phyloP scores from a whole-genome alignment of 2,329 filamentous ascomycete species.

The Thyridium curvatum region DNA sequence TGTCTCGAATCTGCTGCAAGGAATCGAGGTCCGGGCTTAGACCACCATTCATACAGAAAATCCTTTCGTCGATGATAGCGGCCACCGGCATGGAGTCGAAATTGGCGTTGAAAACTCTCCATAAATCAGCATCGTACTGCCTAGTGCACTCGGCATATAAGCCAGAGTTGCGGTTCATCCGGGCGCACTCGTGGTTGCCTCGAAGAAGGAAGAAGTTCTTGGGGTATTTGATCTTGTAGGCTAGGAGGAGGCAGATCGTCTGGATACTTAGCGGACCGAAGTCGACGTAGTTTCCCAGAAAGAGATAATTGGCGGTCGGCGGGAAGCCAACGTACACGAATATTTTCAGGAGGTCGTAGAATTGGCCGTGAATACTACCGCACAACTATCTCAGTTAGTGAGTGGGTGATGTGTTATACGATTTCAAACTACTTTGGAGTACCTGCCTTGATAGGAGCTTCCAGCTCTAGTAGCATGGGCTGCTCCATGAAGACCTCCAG shows the following conservation, averaged over 20 bases:
- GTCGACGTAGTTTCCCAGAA: conserved; percentile 96
- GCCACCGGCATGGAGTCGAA: conserved; percentile 98
- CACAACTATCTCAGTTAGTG: conserved; percentile 34
- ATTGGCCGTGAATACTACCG: conserved; percentile 97
- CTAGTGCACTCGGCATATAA: conserved; percentile 99
- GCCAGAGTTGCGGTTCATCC: conserved; percentile 96
- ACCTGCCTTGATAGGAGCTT: conserved; percentile 94
- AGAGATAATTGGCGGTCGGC: conserved; percentile 96
- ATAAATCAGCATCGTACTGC: conserved; percentile 96
- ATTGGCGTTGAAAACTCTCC: conserved; percentile 98
- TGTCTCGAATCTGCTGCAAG: conserved; percentile 97
- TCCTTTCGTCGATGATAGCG: conserved; percentile 98
- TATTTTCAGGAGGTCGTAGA: conserved; percentile 90
- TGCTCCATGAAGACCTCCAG: conserved; percentile 99
- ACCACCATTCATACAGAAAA: conserved; percentile 98
- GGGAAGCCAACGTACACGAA: conserved; percentile 98
- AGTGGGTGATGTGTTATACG: neutral
- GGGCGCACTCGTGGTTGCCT: conserved; percentile 96
- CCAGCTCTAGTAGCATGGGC: conserved; percentile 90
- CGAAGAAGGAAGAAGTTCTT: conserved; percentile 99
- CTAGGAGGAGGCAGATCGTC: conserved; percentile 90
- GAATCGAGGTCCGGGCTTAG: conserved; percentile 95
- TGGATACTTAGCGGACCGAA: conserved; percentile 97
- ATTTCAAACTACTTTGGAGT: conserved; percentile 5
- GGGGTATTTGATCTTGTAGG: conserved; percentile 99